Conservation (phyloP, 2,329 filamentous ascomycete genomes). For the Chlorencoelia australis region DNA sequence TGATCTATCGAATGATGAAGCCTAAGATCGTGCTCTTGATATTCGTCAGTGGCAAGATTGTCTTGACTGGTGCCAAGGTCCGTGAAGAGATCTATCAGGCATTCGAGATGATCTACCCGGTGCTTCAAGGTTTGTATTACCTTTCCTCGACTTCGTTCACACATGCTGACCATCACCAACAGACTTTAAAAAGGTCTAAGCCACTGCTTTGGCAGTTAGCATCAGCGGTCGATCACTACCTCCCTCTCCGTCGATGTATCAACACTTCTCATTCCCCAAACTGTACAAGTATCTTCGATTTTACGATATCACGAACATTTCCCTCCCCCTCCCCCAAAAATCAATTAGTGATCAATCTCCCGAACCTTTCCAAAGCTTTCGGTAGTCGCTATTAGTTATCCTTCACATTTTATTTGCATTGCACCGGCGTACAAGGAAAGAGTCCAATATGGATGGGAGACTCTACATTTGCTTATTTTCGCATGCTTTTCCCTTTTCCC, state of each 20-base stretch:
- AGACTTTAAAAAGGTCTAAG: constrained; percentile 31
- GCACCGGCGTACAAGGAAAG: constrained; percentile 24
- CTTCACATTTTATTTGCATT: constrained; percentile 22
- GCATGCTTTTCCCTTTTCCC: constrained; percentile 19
- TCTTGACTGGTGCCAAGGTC: constrained; percentile 93
- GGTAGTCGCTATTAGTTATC: constrained; percentile 16
- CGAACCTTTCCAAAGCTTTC: constrained; percentile 8
- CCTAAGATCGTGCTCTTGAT: constrained; percentile 97
- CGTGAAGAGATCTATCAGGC: constrained; percentile 97
- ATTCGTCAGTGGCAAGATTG: constrained; percentile 97
- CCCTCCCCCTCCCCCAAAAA: constrained; percentile 10
- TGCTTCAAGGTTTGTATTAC: constrained; percentile 63
- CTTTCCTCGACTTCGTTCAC: background rate
- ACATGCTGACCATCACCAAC: constrained; percentile 16
- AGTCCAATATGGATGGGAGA: constrained; percentile 15
- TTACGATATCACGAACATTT: constrained; percentile 26
- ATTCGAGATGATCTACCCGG: constrained; percentile 95
- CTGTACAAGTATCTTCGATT: constrained; percentile 25
- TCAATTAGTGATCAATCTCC: background rate
- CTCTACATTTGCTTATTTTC: constrained; percentile 23
- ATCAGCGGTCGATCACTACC: constrained; percentile 24
- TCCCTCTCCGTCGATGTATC: constrained; percentile 20
- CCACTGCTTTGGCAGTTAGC: constrained; percentile 16
- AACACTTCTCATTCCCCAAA: constrained; percentile 16
- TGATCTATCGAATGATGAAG: constrained; percentile 99